These are phyloP conservation scores for Fimicolochytrium jonesii DNA, from an alignment of 192 early-diverging fungal genomes.

Conservation along the genomic window DNA sequence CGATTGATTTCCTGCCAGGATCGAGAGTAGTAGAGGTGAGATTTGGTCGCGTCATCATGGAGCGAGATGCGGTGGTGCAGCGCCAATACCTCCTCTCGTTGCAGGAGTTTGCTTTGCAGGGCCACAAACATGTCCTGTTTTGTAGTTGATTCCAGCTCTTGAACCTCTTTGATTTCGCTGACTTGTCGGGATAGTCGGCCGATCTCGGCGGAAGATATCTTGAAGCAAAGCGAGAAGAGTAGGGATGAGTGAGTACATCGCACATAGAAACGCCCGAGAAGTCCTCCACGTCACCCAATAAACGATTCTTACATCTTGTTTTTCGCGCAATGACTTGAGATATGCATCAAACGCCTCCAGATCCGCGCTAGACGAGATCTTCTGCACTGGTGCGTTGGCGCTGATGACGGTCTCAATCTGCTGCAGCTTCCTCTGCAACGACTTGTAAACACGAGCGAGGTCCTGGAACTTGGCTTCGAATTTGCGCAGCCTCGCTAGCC, in stretches of 20 bases:
- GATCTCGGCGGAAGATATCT: slow-evolving; percentile 26
- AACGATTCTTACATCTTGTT: slow-evolving; percentile 13
- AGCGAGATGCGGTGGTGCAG: background rate
- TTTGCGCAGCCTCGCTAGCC: slow-evolving; percentile 19
- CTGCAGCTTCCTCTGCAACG: slow-evolving; percentile 22
- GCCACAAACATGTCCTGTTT: slow-evolving; percentile 32
- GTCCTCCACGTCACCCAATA: too few species aligned
- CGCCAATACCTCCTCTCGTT: slow-evolving; percentile 33
- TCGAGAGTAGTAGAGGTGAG: background rate
- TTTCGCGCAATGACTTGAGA: slow-evolving; percentile 3
- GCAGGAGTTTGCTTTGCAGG: slow-evolving; percentile 25
- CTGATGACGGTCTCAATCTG: slow-evolving; percentile 28
- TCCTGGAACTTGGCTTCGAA: slow-evolving; percentile 32
- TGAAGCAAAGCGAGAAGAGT: background rate
- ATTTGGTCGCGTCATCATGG: background rate
- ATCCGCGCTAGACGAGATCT: slow-evolving; percentile 20
- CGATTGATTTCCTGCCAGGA: slow-evolving; percentile 27
- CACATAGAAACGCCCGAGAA: background rate
- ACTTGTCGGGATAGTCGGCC: slow-evolving; percentile 24
- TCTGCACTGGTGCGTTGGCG: slow-evolving; percentile 18
- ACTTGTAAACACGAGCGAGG: slow-evolving; percentile 33
- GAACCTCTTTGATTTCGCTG: slow-evolving; percentile 22
- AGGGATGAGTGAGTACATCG: background rate
- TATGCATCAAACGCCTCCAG: slow-evolving; percentile 17
- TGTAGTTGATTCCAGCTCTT: slow-evolving; percentile 28